Base-by-base conservation (phyloP, 2,329 filamentous ascomycete genomes). In the Botrytis byssoidea region DNA sequence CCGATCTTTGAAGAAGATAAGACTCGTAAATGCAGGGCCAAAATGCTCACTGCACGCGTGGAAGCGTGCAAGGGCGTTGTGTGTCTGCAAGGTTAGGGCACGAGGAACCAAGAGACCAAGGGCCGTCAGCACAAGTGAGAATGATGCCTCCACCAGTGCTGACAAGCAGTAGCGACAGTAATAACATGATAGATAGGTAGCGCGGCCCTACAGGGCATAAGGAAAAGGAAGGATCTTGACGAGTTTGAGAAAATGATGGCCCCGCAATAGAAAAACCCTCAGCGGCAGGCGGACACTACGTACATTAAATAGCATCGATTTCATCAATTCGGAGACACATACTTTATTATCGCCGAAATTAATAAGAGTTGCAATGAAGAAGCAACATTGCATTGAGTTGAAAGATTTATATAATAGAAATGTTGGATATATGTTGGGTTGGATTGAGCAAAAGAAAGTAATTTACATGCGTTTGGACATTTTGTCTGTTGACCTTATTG, bases 231-330 rank as follows among this genome's bases (percentile, higher is more conserved):
- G 64, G 64, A 67, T 65, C 25, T 51, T 51, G 64, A 67, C 37
- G 65, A 51, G 25, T 40, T 37, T 55, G 65, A 67, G 46, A 51
- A 22, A 67, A 67, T 37, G 64, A 66, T 48, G 64, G 64, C 61
- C n/a, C 40, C 25, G 25, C 40, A 63, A 63, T 63, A 3, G 37
- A 63, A 4, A 61, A 63, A 16, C n/a, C 48, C 48, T 22, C 60
- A 37, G 35, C 60, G 60, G 37, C 60, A 42, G 42, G 60, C 37
- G 35, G 60, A 37, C 37, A 42, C 14, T 63, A 42, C 22, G 60
- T 63, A 63, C 37, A 63, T 63, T 42, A 63, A 42, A 63, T 63
- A 63, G 35, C 59, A 61, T 61, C 59, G 32, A 61, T 29, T 18
- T 42, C 14, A n/a, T 63, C 14, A 63, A 12, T 42, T 40, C 37